Evolutionary conservation across 2,329 filamentous ascomycete genomes (phyloP).

Genomic region (Elsinoe fawcettii): DNA sequence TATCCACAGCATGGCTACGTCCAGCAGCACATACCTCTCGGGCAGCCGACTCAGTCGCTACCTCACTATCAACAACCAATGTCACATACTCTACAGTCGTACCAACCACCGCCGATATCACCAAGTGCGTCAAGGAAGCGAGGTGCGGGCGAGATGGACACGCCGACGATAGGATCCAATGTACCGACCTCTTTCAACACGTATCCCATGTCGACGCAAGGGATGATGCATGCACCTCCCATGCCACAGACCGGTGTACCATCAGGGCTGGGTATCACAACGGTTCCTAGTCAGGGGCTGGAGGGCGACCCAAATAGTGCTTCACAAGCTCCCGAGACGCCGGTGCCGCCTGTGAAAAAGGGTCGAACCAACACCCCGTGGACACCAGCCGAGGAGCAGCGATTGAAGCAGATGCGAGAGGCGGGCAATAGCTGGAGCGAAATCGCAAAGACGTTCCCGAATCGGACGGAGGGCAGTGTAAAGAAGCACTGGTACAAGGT

Average conservation of each 20-base stretch:
- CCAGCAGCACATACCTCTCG: constrained; percentile 4
- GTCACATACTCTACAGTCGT: constrained; percentile 7
- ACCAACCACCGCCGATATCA: constrained; percentile 7
- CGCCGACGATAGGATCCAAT: constrained; percentile 10
- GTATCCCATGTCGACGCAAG: constrained; percentile 9
- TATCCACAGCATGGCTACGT: constrained; percentile 12
- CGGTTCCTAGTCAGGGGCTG: neutral
- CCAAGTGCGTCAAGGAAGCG: constrained; percentile 1
- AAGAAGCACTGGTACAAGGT: constrained; percentile 99
- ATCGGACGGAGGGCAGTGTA: constrained; percentile 89
- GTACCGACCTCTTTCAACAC: neutral
- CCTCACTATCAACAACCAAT: constrained; percentile 8
- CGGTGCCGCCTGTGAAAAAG: constrained; percentile 59
- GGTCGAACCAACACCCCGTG: constrained; percentile 97
- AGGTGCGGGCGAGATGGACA: constrained; percentile 11
- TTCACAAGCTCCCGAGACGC: neutral
- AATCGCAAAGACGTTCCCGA: constrained; percentile 96
- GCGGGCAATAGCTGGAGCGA: constrained; percentile 92
- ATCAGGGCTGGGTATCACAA: constrained; percentile 9
- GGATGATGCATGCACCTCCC: constrained; percentile 5
- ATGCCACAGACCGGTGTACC: neutral
- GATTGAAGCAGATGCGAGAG: constrained; percentile 90
- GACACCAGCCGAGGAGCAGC: constrained; percentile 88
- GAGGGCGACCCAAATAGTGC: constrained; percentile 2
- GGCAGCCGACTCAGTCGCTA: neutral